Conservation (phyloP, 495 filamentous ascomycete species). For the Beverwykella pulmonaria region DNA sequence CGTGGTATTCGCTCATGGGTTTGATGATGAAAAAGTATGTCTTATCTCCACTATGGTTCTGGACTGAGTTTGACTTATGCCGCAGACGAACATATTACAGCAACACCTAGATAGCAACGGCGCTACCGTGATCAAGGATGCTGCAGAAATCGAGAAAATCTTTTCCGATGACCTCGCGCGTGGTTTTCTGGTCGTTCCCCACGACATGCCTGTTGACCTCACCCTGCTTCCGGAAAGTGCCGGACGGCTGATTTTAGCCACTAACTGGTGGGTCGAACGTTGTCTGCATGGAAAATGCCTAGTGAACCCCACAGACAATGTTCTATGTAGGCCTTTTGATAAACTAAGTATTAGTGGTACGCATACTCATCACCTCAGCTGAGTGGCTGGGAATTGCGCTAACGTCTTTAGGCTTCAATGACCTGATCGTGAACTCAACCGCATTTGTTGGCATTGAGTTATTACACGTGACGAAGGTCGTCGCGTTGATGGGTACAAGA, state of each 20-base stretch:
- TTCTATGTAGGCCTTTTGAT: constrained; percentile 74
- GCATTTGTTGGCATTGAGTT: constrained; percentile 84
- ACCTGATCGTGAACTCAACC: constrained; percentile 73
- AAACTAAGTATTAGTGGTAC: constrained; percentile 66
- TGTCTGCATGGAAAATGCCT: constrained; percentile 76
- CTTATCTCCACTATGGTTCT: background rate
- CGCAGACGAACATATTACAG: constrained; percentile 45
- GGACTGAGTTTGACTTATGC: constrained; percentile 12
- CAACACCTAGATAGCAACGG: constrained; percentile 59
- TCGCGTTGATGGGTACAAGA: constrained; percentile 68
- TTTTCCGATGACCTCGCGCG: constrained; percentile 26
- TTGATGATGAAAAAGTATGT: constrained; percentile 34
- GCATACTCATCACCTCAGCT: constrained; percentile 12
- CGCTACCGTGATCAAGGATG: constrained; percentile 44
- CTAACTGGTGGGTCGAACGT: constrained; percentile 90
- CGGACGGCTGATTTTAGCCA: constrained; percentile 60
- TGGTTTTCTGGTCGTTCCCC: constrained; percentile 37
- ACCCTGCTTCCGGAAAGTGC: constrained; percentile 33
- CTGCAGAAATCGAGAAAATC: constrained; percentile 24
- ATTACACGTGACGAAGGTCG: constrained; percentile 74
- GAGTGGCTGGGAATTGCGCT: background rate
- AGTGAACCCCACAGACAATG: constrained; percentile 68
- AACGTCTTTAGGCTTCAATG: constrained; percentile 57
- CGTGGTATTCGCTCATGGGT: constrained; percentile 38
- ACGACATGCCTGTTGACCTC: constrained; percentile 26